These are phyloP conservation scores for Pinus tabuliformis DNA, from an alignment of 75 land plant genomes.

Conservation along the genomic window DNA sequence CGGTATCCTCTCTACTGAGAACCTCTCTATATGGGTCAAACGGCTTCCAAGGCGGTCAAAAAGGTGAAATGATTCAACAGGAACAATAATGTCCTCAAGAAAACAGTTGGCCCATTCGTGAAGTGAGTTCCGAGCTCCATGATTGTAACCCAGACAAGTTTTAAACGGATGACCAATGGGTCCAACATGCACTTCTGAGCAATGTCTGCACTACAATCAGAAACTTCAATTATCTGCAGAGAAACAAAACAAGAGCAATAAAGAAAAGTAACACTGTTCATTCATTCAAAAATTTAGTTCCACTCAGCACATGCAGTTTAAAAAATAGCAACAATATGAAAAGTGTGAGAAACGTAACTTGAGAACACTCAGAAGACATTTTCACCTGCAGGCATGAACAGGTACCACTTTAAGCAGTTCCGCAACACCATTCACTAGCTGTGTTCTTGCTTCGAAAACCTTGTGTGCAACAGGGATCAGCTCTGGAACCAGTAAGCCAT, in stretches of 20 bases:
- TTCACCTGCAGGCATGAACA: slow-evolving; percentile 86
- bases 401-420: slow-evolving; percentile 65
- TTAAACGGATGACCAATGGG: slow-evolving; percentile 79
- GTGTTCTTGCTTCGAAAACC: slow-evolving; percentile 54
- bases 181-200: slow-evolving; percentile 87
- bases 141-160: slow-evolving; percentile 61
- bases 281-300: neutral
- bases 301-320: neutral
- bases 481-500: slow-evolving; percentile 67
- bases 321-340: neutral
- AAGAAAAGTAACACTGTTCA: slow-evolving; percentile 5
- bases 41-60: slow-evolving; percentile 74
- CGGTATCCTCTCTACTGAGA: slow-evolving; percentile 68
- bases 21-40: slow-evolving; percentile 66
- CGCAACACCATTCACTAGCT: slow-evolving; percentile 60
- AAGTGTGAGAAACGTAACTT: neutral
- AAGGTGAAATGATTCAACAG: slow-evolving; percentile 81
- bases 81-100: slow-evolving; percentile 71
- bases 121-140: slow-evolving; percentile 37
- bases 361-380: neutral
- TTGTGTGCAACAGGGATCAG: slow-evolving; percentile 80
- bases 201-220: slow-evolving; percentile 48
- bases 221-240: neutral
- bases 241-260: neutral
- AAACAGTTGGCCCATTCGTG: slow-evolving; percentile 74